Evolutionary conservation across 805 yeast species (phyloP).

Genomic region (Monosporozyma servazzii): DNA sequence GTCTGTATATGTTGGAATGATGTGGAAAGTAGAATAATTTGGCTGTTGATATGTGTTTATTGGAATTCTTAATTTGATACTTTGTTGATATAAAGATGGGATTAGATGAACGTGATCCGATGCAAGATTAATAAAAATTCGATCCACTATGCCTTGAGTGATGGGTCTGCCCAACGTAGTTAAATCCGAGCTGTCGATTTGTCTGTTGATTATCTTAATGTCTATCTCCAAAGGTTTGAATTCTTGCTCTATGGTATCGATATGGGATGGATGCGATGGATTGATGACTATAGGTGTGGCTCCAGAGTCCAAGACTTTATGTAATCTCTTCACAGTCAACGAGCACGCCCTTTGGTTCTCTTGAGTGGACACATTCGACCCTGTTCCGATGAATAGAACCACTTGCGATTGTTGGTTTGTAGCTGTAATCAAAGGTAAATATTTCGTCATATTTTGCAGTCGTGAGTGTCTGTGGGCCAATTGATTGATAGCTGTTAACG

Average conservation of each 20-base stretch:
- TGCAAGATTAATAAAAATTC: constrained; percentile 56
- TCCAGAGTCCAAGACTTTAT: constrained; percentile 41
- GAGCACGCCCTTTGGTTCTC: constrained; percentile 5
- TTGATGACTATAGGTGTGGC: constrained; percentile 45
- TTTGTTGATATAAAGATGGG: constrained; percentile 37
- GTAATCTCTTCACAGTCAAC: constrained; percentile 37
- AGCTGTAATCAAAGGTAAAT: constrained; percentile 33
- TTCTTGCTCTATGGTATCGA: constrained; percentile 15
- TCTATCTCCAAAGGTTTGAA: constrained; percentile 19
- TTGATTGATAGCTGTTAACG: no score
- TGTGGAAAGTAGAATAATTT: constrained; percentile 62
- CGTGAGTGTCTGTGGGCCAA: no score
- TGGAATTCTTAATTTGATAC: constrained; percentile 64
- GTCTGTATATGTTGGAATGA: constrained; percentile 59
- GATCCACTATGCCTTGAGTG: constrained; percentile 60
- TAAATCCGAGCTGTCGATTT: constrained; percentile 38
- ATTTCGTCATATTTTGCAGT: no score
- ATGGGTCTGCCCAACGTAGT: constrained; percentile 49
- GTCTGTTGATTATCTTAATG: constrained; percentile 26
- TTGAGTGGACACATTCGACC: constrained; percentile 5
- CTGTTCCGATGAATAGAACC: constrained; percentile 48
- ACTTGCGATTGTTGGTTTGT: constrained; percentile 40
- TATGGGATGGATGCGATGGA: constrained; percentile 21
- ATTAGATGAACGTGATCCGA: constrained; percentile 27
- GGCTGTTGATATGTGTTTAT: constrained; percentile 71